phyloP scores from a whole-genome alignment of 2,329 filamentous ascomycete species.

The Trichoderma asperellum region DNA sequence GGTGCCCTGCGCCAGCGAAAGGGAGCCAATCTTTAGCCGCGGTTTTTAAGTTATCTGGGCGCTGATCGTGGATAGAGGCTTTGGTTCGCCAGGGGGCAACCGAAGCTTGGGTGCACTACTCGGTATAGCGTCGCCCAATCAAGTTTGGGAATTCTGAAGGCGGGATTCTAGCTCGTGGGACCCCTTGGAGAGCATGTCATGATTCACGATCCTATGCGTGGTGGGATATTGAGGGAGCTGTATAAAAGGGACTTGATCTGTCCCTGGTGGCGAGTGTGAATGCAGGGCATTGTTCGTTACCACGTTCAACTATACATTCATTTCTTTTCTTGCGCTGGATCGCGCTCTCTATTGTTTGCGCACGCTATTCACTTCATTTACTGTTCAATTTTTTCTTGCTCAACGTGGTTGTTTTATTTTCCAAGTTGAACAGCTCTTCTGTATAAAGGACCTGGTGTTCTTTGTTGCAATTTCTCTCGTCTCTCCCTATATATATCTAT shows the following conservation, averaged over 20 bases:
- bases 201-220: constrained; percentile 18
- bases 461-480: constrained; percentile 5
- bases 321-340: constrained; percentile 22
- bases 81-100: constrained; percentile 15
- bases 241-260: constrained; percentile 21
- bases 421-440: neutral
- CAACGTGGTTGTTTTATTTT: neutral
- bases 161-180: constrained; percentile 1
- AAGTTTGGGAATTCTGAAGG: neutral
- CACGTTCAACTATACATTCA: neutral
- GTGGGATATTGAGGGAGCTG: neutral
- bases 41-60: neutral
- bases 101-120: neutral
- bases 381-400: neutral
- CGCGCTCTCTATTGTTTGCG: constrained; percentile 1
- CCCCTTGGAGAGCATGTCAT: constrained; percentile 9
- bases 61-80: constrained; percentile 13
- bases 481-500: neutral
- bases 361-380: neutral
- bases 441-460: constrained; percentile 16
- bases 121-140: constrained; percentile 12
- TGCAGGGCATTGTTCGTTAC: constrained; percentile 6
- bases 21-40: constrained; percentile 21
- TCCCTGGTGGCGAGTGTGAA: neutral
- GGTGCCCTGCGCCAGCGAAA: neutral